Conservation (phyloP, 352 stramenopile genomes). For the Phytophthora agathidicida region DNA sequence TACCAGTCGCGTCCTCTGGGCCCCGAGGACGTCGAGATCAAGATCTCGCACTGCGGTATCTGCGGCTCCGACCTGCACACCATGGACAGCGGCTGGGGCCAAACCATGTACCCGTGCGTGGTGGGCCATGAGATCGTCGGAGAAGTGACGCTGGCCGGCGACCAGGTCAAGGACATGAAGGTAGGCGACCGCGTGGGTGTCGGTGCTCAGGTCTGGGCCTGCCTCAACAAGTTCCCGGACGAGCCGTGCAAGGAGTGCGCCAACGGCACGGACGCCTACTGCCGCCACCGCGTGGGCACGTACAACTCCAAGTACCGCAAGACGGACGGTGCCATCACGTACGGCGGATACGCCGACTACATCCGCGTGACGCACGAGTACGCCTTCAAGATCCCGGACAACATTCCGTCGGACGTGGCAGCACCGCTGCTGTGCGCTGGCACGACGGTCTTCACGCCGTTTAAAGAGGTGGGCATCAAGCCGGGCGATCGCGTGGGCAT, state of each 20-base stretch:
- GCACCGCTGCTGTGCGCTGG: constrained; percentile 15
- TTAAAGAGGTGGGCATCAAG: constrained; percentile 59
- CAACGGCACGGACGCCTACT: constrained; percentile 65
- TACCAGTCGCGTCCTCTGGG: constrained; percentile 30
- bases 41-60: constrained; percentile 24
- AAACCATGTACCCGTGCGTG: constrained; percentile 41
- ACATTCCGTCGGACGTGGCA: constrained; percentile 20
- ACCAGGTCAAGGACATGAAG: constrained; percentile 18
- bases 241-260: constrained; percentile 64
- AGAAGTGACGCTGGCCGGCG: constrained; percentile 18
- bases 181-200: constrained; percentile 23
- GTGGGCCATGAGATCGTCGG: constrained; percentile 49
- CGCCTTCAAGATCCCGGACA: constrained; percentile 46
- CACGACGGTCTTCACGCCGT: constrained; percentile 18
- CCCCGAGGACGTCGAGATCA: constrained; percentile 21
- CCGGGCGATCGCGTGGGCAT: constrained; percentile 67
- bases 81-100: constrained; percentile 24
- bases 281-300: constrained; percentile 45
- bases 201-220: constrained; percentile 45
- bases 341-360: constrained; percentile 73
- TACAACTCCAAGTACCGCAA: constrained; percentile 50
- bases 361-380: constrained; percentile 68
- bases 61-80: constrained; percentile 18
- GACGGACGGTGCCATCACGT: constrained; percentile 37
- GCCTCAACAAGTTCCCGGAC: constrained; percentile 59